Percentiles rank a stretch among this genome's conserved stretches.
These are phyloP conservation scores for Chrysopogon serrulatus DNA, from an alignment of 176 grass and related monocot genomes.

Conservation along the genomic window DNA sequence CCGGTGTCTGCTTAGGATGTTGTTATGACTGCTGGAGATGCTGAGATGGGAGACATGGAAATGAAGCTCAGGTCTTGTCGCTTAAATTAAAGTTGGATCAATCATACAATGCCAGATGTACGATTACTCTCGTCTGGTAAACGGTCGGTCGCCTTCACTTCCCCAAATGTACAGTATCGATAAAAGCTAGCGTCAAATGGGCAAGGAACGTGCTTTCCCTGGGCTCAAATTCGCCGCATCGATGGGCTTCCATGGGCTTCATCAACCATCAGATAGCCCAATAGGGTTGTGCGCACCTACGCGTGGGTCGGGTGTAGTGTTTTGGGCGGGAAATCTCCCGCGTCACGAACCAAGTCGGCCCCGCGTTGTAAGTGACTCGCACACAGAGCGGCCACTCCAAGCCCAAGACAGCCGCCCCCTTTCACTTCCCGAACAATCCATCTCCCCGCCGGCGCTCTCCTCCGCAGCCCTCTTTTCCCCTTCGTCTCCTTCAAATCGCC, in stretches of 20 bases:
- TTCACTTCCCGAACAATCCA: neutral
- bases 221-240: neutral
- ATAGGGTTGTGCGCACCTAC: too few species aligned
- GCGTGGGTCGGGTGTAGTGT: neutral
- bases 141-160: too few species aligned
- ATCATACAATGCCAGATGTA: too few species aligned
- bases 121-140: too few species aligned
- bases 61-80: too few species aligned
- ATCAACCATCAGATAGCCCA: neutral
- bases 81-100: too few species aligned
- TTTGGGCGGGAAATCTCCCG: constrained; percentile 45
- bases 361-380: neutral
- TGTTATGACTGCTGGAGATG: too few species aligned
- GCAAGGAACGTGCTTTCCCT: neutral
- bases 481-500: neutral
- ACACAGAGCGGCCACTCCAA: neutral
- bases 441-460: neutral
- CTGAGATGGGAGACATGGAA: too few species aligned
- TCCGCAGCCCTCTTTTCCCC: neutral
- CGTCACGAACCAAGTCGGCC: neutral
- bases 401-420: neutral
- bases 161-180: too few species aligned
- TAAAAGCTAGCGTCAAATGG: too few species aligned
- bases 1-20: too few species aligned
- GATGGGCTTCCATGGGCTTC: neutral